Base-by-base conservation (phyloP, 164 flowering plant species). In the Hamamelis virginiana region DNA sequence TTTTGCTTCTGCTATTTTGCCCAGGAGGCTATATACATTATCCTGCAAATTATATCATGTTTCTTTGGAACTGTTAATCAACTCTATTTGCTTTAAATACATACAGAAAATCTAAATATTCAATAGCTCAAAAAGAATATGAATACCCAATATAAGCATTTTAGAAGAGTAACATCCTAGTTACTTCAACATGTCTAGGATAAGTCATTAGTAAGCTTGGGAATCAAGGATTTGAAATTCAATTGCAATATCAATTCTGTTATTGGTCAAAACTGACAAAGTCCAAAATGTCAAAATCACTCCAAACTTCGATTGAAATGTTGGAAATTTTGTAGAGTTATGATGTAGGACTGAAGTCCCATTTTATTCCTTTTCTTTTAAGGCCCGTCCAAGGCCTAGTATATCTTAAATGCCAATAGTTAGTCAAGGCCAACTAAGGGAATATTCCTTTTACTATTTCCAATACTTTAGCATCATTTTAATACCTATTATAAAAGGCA, bases 1-100 rank as follows among this genome's bases (percentile, higher is more conserved):
- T 75, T 80, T 90, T 53, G 94, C 92, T 64, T 84, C 87, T 48
- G 45, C 44, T 46, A 95, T 81, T 78, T 85, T 84, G 53, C 76
- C 69, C 52, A 88, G 78, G 27, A 83, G 80, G 69, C 44, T 58
- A 75, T 84, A 87, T 28, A 89, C 83, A 75, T 80, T 84, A 73
- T 89, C 97, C 99, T 91, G 91, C 78, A 82, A 66, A 71, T 33
- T 45, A 56, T 33, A 48, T 25, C 14, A 48, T 23, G 11, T 2
- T 33, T 21, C 44, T 45, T 19, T 62, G 41, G 43, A 19, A 53
- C 43, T 25, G 43, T 22, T 46, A 28, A 10, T 44, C 15, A 26
- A 15, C 13, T 22, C 41, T 9, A 55, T 38, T 59, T 33, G 19
- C 23, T 60, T 23, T 44, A 44, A 25, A 41, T 47, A 50, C 5